These are phyloP conservation scores for Coprinellus aureogranulatus DNA, from an alignment of 768 basidiomycete species.

Conservation along the genomic window DNA sequence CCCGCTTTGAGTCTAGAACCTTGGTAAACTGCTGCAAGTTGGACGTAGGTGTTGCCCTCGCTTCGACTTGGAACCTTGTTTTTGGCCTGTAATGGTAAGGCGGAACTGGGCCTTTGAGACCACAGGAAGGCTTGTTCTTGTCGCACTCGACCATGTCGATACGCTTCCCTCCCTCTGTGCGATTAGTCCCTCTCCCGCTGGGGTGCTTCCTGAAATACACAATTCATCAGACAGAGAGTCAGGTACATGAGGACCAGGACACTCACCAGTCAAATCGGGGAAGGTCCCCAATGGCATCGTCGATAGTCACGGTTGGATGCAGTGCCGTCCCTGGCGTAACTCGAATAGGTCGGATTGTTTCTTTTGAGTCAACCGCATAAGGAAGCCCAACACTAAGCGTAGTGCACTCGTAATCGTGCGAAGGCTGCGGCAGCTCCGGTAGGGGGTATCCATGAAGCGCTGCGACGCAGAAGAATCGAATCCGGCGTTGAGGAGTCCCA, in stretches of 20 bases:
- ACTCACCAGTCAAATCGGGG: constrained; percentile 71
- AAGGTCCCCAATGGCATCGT: constrained; percentile 74
- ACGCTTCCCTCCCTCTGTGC: constrained; percentile 16
- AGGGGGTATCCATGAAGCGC: constrained; percentile 40
- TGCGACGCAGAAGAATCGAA: constrained; percentile 55
- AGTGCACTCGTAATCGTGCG: constrained; percentile 51
- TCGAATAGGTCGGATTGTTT: constrained; percentile 42
- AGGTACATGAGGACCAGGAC: not conserved
- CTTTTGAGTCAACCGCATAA: constrained; percentile 23
- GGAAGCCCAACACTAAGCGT: constrained; percentile 52
- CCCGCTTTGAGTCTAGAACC: constrained; percentile 45
- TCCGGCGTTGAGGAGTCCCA: constrained; percentile 54
- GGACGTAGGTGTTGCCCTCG: constrained; percentile 36
- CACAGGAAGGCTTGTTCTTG: constrained; percentile 31
- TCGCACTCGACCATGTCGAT: constrained; percentile 39
- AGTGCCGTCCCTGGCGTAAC: constrained; percentile 51
- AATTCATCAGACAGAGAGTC: not conserved
- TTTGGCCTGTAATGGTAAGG: constrained; percentile 33
- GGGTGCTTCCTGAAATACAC: constrained; percentile 36
- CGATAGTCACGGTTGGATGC: constrained; percentile 57
- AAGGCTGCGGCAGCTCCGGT: constrained; percentile 54
- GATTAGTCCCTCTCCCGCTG: constrained; percentile 16
- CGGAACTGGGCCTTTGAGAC: constrained; percentile 27
- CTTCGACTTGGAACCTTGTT: constrained; percentile 46
- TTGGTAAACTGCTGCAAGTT: constrained; percentile 71